Evolutionary conservation across 331 rosid genomes (phyloP), one percentile per base, ranked within the genome.

Genomic region (Quercus tomentella): DNA sequence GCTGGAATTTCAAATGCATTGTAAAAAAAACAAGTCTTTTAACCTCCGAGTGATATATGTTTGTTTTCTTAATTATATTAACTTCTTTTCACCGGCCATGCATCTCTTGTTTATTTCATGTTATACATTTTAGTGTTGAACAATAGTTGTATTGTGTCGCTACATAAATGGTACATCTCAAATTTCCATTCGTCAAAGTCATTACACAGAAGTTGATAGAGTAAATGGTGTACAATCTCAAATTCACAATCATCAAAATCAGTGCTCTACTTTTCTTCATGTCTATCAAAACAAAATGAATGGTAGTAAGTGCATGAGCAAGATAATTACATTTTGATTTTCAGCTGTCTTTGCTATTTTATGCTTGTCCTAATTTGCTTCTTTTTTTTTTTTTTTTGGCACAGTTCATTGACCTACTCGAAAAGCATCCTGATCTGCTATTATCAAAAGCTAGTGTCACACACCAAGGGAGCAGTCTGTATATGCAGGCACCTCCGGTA

Each of bases 401-500:
- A 84, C 87, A 94, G 97, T 96, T 96, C 86, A 89, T 91, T 74
- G 88, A 86, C 60, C 81, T 88, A 75, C 93, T 96, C 51, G 91
- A 96, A 84, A 93, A 90, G 56, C 97, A 96, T 86, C 94, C 97
- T 4, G 86, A 83, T 77, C 84, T 96, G 82, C 80, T 73, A 37
- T 81, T 96, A 80, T 84, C 93, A 20, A 93, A 91, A 85, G 97
- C 93, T 28, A 93, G 98, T 74, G 71, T 96, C 73, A 80, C 89
- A 8, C 92, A 91, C 74, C 79, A 80, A 82, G 97, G 98, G 77
- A 93, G 89, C 91, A 96, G 87, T 84, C 89, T 93, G 17, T 93
- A 91, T 89, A 93, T 96, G 98, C 98, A 96, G 84, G 98, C 98
- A 9, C 99, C 97, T 26, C 97, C 94, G 5, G 89, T 93, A 5